These are phyloP conservation scores for Botryotinia globosa DNA, from an alignment of 2,329 filamentous ascomycete genomes.

Conservation along the genomic window DNA sequence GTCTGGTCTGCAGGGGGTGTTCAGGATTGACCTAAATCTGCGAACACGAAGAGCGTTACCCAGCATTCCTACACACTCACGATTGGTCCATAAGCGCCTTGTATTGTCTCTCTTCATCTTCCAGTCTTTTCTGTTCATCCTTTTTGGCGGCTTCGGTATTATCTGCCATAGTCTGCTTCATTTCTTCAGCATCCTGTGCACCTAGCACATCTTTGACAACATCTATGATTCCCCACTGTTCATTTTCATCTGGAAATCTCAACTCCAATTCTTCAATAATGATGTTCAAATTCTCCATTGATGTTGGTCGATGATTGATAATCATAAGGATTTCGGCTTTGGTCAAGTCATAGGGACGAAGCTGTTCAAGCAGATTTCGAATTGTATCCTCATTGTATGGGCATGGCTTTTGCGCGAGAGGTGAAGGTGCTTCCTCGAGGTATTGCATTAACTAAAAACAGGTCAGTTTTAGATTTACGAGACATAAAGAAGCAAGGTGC, in stretches of 20 bases:
- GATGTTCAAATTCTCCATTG: constrained; percentile 56
- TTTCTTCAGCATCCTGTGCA: constrained; percentile 32
- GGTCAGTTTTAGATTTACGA: neutral
- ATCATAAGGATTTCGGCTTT: constrained; percentile 70
- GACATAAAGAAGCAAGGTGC: constrained; percentile 23
- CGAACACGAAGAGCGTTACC: neutral
- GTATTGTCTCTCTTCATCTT: constrained; percentile 6
- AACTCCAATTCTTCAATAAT: constrained; percentile 64
- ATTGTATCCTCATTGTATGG: constrained; percentile 53
- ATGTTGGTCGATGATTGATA: constrained; percentile 61
- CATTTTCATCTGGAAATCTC: constrained; percentile 56
- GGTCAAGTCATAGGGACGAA: constrained; percentile 58
- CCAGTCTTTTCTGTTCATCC: constrained; percentile 4
- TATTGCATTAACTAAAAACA: constrained; percentile 57
- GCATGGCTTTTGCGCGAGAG: constrained; percentile 44
- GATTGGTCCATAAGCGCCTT: neutral
- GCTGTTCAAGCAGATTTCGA: constrained; percentile 50
- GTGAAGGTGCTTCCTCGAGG: constrained; percentile 53
- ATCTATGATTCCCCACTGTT: constrained; percentile 54
- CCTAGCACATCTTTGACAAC: constrained; percentile 59
- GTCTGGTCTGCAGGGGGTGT: neutral
- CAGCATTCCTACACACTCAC: neutral
- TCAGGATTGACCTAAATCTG: neutral
- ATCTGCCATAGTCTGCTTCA: constrained; percentile 16
- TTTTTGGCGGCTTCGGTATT: constrained; percentile 7